Base-by-base conservation (phyloP, 208 protist genomes). In the Herpetomonas muscarum region DNA sequence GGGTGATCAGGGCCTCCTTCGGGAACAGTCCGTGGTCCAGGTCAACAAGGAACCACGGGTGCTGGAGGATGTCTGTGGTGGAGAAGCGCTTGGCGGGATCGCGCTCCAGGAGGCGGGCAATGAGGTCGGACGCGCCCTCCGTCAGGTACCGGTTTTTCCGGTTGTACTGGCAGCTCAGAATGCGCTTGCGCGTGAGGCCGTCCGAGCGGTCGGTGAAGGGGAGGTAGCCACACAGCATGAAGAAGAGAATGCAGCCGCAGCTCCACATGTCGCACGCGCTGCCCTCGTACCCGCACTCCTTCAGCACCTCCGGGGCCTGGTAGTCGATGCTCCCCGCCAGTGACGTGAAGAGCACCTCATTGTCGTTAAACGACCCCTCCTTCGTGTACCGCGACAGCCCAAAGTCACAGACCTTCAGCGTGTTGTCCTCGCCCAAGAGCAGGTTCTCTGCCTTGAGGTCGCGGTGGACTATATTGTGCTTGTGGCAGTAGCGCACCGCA, bases 191-290 rank as follows among this genome's bases (percentile, higher is more conserved):
- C 15, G 87, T 97, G n/a, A 83, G 69, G 3, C 68, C 81, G 67
- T 93, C 86, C 25, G 79, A 82, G 36, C 67, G 67, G 63, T 92
- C 89, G 30, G 85, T 97, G 69, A 99, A 99, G 42, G 98, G 98
- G 12, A 99, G 79, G 67, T 95, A 92, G 32, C 98, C 98, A 60
- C 92, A 97, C 2, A 99, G 73, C 79, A 99, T 95, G 34, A 98
- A 98, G 74, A 97, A 99, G 1, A 99, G 75, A 54, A 99, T 98
- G 17, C 98, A 95, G 25, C 97, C 97, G 46, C 96, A 97, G 61
- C 90, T 97, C 97, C 97, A 99, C 72, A 99, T 90, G 70, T 99
- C 97, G 39, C 96, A 96, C 58, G 86, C 65, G 51, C 75, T 82
- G 17, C 97, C 97, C 44, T 97, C 82, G 66, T 98, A 98, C 17